Base-by-base conservation (phyloP, 2,329 filamentous ascomycete genomes). In the Phyllosticta citribraziliensis region DNA sequence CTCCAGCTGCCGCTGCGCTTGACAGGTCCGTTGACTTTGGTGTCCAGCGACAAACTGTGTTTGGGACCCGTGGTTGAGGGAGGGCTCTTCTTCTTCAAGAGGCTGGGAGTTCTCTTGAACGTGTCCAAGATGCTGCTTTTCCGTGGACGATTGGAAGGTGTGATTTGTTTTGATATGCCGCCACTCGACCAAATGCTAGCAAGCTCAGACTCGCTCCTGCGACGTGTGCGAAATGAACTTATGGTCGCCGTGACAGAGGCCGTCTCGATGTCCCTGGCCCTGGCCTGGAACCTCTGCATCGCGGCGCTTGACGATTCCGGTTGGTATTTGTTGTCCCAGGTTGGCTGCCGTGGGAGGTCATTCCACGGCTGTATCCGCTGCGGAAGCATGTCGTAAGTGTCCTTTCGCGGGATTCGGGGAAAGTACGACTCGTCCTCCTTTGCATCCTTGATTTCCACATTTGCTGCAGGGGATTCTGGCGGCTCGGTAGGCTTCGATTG, bases 161-260 rank as follows among this genome's bases (percentile, higher is more conserved):
- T 27, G 67, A 59, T 71, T 3, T 71, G 70, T 61, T 75, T 88
- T 51, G 88, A 72, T 50, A 89, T 79, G 62, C 73, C 73, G 35
- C 80, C 84, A 24, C 85, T 84, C 60, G 81, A 81, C 9, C 78
- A 79, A 52, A 87, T 75, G 19, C 80, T 83, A 47, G 87, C 84
- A 27, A 84, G 74, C 61, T 88, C 85, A 5, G 86, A 84, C 56
- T 88, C 76, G 70, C 86, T 75, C 11, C 71, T 87, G 62, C 82
- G 81, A 52, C 86, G 82, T 14, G 24, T 22, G 19, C 20, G 55
- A 6, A 84, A 80, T 1, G 87, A 90, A 17, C 87, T 87, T 79
- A 87, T 85, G 0, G 87, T 90, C 19, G 87, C 87, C 14, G 84
- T 81, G 55, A 81, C 76, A 14, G 82, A 84, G 53, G 78, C 75